Percentiles rank a stretch among this genome's conserved stretches.
phyloP scores from a whole-genome alignment of 345 rosid species.

The Diplotaxis tenuifolia region DNA sequence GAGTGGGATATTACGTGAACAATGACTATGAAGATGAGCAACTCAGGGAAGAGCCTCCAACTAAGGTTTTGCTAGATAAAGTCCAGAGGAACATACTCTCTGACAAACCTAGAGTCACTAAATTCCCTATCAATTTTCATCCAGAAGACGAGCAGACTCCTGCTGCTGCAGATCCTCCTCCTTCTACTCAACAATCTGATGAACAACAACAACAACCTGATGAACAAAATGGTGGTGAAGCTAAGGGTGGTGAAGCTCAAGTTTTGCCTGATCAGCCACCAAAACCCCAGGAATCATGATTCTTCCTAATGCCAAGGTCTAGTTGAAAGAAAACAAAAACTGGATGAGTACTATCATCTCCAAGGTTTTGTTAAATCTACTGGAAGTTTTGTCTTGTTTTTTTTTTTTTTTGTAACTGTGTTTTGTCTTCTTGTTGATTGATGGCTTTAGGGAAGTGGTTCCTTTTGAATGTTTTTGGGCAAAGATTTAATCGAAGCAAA shows the following conservation, averaged over 20 bases:
- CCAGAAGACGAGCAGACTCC: constrained; percentile 61
- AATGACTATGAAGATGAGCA: constrained; percentile 90
- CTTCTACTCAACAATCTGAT: constrained; percentile 16
- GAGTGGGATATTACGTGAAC: constrained; percentile 92
- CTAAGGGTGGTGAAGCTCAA: constrained; percentile 18
- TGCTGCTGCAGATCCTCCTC: constrained; percentile 50
- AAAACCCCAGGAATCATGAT: constrained; percentile 6
- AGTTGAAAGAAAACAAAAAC: neutral
- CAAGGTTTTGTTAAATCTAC: neutral
- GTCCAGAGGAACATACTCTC: constrained; percentile 83
- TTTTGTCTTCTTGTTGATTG: too few species aligned
- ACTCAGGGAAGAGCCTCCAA: constrained; percentile 85
- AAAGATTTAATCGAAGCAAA: neutral
- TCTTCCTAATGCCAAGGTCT: neutral
- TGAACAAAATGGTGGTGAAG: constrained; percentile 11
- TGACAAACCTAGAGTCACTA: constrained; percentile 90
- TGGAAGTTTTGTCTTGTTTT: neutral
- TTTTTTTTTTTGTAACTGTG: too few species aligned
- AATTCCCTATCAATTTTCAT: constrained; percentile 90
- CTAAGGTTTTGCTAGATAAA: constrained; percentile 67
- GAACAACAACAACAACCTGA: constrained; percentile 12
- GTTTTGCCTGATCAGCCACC: constrained; percentile 16
- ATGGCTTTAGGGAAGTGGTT: constrained; percentile 14
- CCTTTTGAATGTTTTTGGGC: neutral
- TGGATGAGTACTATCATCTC: neutral